Percentiles rank a stretch among this genome's conserved stretches.
These are phyloP conservation scores for Geoglossum glabrum DNA, from an alignment of 495 filamentous ascomycete species.

Conservation along the genomic window DNA sequence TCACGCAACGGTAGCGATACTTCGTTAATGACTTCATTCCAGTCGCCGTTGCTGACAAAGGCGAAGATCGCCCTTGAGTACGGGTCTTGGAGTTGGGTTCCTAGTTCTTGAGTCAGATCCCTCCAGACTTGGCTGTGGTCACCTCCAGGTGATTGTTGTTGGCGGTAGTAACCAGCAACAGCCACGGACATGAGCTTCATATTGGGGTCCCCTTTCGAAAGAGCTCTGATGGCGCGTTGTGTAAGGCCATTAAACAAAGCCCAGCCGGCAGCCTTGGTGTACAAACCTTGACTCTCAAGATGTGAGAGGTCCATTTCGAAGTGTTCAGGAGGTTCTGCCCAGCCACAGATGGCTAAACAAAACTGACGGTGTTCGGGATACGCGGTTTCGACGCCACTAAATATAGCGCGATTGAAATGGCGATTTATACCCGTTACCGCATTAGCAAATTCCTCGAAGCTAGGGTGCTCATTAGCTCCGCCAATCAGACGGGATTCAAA, in stretches of 20 bases:
- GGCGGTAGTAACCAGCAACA: slow-evolving; percentile 32
- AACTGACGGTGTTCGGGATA: slow-evolving; percentile 57
- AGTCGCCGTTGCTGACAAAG: slow-evolving; percentile 74
- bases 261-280: slow-evolving; percentile 64
- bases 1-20: slow-evolving; percentile 65
- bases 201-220: slow-evolving; percentile 13
- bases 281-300: slow-evolving; percentile 36
- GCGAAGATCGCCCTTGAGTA: slow-evolving; percentile 83
- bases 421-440: slow-evolving; percentile 31
- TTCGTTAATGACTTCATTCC: slow-evolving; percentile 66
- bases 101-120: slow-evolving; percentile 34
- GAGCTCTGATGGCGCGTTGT: slow-evolving; percentile 32
- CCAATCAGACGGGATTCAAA: slow-evolving; percentile 18
- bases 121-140: slow-evolving; percentile 25
- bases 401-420: slow-evolving; percentile 26
- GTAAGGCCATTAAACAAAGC: slow-evolving; percentile 56
- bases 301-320: slow-evolving; percentile 40
- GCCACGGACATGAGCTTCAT: slow-evolving; percentile 34
- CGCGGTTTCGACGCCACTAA: slow-evolving; percentile 33
- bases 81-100: slow-evolving; percentile 50
- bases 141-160: slow-evolving; percentile 31
- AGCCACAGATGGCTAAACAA: slow-evolving; percentile 60
- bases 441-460: slow-evolving; percentile 21
- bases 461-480: background rate
- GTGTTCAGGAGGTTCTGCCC: slow-evolving; percentile 39